These are phyloP conservation scores for Neospermospora avenae DNA, from an alignment of 2,329 filamentous ascomycete species.

Conservation along the genomic window DNA sequence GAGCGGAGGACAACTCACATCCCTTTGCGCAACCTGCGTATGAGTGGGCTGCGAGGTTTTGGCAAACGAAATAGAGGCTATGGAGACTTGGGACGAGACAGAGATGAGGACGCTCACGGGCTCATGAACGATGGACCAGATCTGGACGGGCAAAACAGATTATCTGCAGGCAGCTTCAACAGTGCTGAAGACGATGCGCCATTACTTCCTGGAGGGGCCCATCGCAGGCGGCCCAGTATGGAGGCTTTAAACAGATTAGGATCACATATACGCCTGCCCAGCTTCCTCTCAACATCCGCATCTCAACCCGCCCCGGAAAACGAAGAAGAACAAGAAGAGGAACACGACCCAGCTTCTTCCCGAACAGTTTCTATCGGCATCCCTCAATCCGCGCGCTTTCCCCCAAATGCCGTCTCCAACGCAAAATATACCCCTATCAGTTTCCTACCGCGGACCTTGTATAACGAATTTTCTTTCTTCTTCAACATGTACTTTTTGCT, in stretches of 20 bases:
- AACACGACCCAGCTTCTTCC: slow-evolving; percentile 65
- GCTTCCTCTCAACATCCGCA: slow-evolving; percentile 53
- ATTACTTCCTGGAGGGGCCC: slow-evolving; percentile 50
- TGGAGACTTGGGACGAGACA: slow-evolving; percentile 56
- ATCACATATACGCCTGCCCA: slow-evolving; percentile 61
- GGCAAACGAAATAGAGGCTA: slow-evolving; percentile 51
- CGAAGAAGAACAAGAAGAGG: slow-evolving; percentile 45
- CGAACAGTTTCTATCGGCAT: slow-evolving; percentile 75
- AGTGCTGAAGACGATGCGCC: slow-evolving; percentile 67
- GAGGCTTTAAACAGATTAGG: slow-evolving; percentile 44
- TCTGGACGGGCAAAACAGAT: slow-evolving; percentile 45
- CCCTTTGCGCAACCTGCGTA: slow-evolving; percentile 67
- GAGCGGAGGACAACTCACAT: slow-evolving; percentile 45
- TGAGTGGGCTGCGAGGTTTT: slow-evolving; percentile 58
- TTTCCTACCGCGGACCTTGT: slow-evolving; percentile 89
- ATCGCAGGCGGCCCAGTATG: slow-evolving; percentile 34
- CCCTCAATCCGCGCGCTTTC: slow-evolving; percentile 70
- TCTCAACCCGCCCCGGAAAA: slow-evolving; percentile 27
- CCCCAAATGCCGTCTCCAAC: slow-evolving; percentile 89
- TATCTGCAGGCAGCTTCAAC: slow-evolving; percentile 57
- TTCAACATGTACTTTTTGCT: slow-evolving; percentile 99
- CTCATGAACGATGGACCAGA: slow-evolving; percentile 63
- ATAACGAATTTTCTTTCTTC: slow-evolving; percentile 99
- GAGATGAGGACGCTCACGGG: slow-evolving; percentile 62
- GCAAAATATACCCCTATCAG: slow-evolving; percentile 96